A percentile compares a stretch with the other conserved stretches of the same genome.
These are phyloP conservation scores for Cutaneotrichosporon mucoides DNA, from an alignment of 1,284 basidiomycete genomes.

Conservation along the genomic window DNA sequence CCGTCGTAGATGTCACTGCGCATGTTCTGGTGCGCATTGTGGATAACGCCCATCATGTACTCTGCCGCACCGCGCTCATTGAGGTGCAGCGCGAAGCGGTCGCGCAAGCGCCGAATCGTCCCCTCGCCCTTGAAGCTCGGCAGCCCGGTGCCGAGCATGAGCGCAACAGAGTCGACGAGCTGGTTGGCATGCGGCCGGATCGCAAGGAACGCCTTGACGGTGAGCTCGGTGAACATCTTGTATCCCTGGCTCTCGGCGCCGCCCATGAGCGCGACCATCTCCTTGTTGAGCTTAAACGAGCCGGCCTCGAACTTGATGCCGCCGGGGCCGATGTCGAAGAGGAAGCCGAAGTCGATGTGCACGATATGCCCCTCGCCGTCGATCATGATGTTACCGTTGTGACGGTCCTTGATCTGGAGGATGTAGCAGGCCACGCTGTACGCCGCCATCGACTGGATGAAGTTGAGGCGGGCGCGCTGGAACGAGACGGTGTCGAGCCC, in stretches of 20 bases:
- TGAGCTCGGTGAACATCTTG: constrained; percentile 85
- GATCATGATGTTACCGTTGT: constrained; percentile 99
- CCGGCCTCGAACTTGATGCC: constrained; percentile 93
- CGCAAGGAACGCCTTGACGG: constrained; percentile 93
- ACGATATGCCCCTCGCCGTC: constrained; percentile 94
- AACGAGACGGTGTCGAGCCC: constrained; percentile 82
- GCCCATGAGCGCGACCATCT: constrained; percentile 98
- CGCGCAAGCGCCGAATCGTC: constrained; percentile 80
- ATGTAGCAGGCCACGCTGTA: constrained; percentile 99
- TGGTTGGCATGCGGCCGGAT: constrained; percentile 87
- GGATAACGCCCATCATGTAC: constrained; percentile 81
- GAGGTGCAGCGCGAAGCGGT: constrained; percentile 78
- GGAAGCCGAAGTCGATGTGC: constrained; percentile 93
- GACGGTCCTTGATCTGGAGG: constrained; percentile 93
- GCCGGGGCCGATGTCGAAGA: constrained; percentile 81
- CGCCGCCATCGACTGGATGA: constrained; percentile 98
- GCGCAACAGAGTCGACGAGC: constrained; percentile 76
- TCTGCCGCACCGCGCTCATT: constrained; percentile 88
- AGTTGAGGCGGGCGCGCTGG: constrained; percentile 90
- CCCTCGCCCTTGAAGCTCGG: constrained; percentile 95
- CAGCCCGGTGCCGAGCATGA: constrained; percentile 93
- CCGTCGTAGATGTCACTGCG: constrained; percentile 90
- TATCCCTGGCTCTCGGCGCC: constrained; percentile 90
- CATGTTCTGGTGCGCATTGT: constrained; percentile 91
- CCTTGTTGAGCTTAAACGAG: constrained; percentile 96